These are phyloP conservation scores for Aspergillus persii DNA, from an alignment of 2,329 filamentous ascomycete genomes.

Conservation along the genomic window DNA sequence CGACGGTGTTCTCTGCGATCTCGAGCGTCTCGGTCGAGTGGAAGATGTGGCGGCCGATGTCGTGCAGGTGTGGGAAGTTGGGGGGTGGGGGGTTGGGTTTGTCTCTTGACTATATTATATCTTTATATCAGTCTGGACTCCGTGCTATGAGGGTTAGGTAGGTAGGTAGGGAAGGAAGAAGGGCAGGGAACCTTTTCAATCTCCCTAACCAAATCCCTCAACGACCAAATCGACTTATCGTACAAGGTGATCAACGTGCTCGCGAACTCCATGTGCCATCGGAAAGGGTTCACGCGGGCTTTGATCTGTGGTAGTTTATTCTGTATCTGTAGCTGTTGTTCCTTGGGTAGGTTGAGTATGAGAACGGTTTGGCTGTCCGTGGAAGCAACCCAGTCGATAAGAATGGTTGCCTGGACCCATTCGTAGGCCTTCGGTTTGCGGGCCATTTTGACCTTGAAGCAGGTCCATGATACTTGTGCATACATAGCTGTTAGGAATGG, in stretches of 20 bases:
- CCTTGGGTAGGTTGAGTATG: not conserved
- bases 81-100: slow-evolving; percentile 3
- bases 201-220: slow-evolving; percentile 28
- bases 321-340: not conserved
- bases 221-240: slow-evolving; percentile 28
- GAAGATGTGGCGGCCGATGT: slow-evolving; percentile 32
- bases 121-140: no score
- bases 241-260: slow-evolving; percentile 22
- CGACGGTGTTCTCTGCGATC: slow-evolving; percentile 28
- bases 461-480: slow-evolving; percentile 21
- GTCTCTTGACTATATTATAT: slow-evolving; percentile 11
- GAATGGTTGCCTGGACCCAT: slow-evolving; percentile 21
- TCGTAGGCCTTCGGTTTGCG: slow-evolving; percentile 8
- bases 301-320: not conserved
- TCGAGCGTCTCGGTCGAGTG: slow-evolving; percentile 33
- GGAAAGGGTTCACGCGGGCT: slow-evolving; percentile 16
- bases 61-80: slow-evolving; percentile 28
- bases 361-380: not conserved
- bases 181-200: slow-evolving; percentile 27
- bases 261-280: slow-evolving; percentile 26
- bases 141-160: not conserved
- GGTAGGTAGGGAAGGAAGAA: not conserved
- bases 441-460: slow-evolving; percentile 25
- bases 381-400: slow-evolving; percentile 19
- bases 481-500: not conserved